These are phyloP conservation scores for Hyaloscypha variabilis DNA, from an alignment of 495 filamentous ascomycete species.

Conservation along the genomic window DNA sequence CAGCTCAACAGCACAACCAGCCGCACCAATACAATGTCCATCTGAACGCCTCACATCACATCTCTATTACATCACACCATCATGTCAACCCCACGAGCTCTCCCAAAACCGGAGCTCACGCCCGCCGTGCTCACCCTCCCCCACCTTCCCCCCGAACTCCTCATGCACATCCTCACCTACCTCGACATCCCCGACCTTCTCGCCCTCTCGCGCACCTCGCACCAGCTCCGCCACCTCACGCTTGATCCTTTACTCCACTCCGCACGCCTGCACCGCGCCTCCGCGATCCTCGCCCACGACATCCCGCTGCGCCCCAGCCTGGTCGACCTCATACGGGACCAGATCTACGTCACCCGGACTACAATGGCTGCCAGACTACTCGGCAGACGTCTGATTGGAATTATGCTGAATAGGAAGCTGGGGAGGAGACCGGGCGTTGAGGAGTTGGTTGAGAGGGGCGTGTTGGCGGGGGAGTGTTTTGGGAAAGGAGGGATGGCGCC, in stretches of 20 bases:
- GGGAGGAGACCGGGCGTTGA: constrained; percentile 31
- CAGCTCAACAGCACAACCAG: neutral
- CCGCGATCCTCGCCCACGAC: constrained; percentile 46
- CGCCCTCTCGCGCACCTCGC: constrained; percentile 55
- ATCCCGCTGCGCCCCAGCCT: constrained; percentile 57
- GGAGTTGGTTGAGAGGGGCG: constrained; percentile 35
- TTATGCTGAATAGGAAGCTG: constrained; percentile 37
- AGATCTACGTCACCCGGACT: constrained; percentile 61
- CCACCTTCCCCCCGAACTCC: constrained; percentile 55
- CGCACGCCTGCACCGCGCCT: constrained; percentile 54
- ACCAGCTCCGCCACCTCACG: constrained; percentile 54
- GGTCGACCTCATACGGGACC: constrained; percentile 48
- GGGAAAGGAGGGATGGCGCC: constrained; percentile 23
- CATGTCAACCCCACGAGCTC: neutral
- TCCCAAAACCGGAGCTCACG: neutral
- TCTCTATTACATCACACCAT: neutral
- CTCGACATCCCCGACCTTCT: constrained; percentile 62
- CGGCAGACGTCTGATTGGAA: constrained; percentile 48
- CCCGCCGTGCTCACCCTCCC: constrained; percentile 3
- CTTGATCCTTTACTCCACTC: constrained; percentile 57
- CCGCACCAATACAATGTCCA: neutral
- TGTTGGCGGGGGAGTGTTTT: constrained; percentile 32
- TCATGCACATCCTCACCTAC: constrained; percentile 55
- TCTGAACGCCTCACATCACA: neutral
- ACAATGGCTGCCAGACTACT: constrained; percentile 55